Conservation (phyloP, 2,329 filamentous ascomycete genomes). For the Lojkania enalia region DNA sequence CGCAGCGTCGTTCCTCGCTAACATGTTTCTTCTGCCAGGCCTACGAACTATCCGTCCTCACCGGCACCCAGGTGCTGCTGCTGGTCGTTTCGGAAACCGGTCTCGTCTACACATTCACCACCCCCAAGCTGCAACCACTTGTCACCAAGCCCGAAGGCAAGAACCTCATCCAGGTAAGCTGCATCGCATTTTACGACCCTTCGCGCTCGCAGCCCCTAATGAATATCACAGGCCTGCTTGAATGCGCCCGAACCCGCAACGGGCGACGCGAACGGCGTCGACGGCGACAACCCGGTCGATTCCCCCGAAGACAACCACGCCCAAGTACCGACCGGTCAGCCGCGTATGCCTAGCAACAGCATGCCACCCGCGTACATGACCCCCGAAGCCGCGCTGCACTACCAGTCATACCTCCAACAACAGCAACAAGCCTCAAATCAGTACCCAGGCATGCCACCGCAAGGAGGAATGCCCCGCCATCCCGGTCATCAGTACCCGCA, state of each 20-base stretch:
- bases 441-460: constrained; percentile 74
- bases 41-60: constrained; percentile 95
- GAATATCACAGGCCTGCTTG: constrained; percentile 77
- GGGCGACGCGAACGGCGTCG: constrained; percentile 68
- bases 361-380: constrained; percentile 68
- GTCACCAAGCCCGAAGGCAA: constrained; percentile 99
- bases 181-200: constrained; percentile 7
- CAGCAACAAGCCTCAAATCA: constrained; percentile 66
- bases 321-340: constrained; percentile 75
- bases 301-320: constrained; percentile 88
- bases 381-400: constrained; percentile 72
- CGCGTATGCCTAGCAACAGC: constrained; percentile 68
- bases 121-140: constrained; percentile 94
- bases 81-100: constrained; percentile 97
- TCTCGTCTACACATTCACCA: constrained; percentile 97
- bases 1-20: constrained; percentile 22
- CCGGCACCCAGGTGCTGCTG: constrained; percentile 93
- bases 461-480: constrained; percentile 69
- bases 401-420: constrained; percentile 79
- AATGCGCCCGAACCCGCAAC: constrained; percentile 90
- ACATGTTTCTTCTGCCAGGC: constrained; percentile 61
- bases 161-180: constrained; percentile 92
- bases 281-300: constrained; percentile 64
- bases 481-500: constrained; percentile 73
- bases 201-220: constrained; percentile 30